Conservation (phyloP, 768 basidiomycete genomes). For the Auricularia cornea region DNA sequence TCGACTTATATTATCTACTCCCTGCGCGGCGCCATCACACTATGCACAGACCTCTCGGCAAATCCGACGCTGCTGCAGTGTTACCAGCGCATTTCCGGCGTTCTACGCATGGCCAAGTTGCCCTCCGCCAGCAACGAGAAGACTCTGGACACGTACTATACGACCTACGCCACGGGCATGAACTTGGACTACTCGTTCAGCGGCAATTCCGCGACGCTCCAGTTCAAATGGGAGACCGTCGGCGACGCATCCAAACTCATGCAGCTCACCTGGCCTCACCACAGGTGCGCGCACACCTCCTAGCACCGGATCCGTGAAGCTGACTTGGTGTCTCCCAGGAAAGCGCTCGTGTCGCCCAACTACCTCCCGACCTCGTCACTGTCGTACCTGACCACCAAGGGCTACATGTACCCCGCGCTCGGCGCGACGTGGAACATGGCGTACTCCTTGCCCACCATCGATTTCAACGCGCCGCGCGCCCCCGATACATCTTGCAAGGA, state of each 20-base stretch:
- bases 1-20: constrained; percentile 28
- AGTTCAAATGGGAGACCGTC: constrained; percentile 25
- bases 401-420: constrained; percentile 26
- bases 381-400: constrained; percentile 27
- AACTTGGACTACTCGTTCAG: constrained; percentile 25
- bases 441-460: constrained; percentile 25
- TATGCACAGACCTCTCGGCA: constrained; percentile 18
- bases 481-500: constrained; percentile 24
- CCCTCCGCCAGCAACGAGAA: constrained; percentile 14
- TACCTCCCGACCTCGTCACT: constrained; percentile 19
- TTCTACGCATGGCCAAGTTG: constrained; percentile 20
- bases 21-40: constrained; percentile 21
- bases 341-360: constrained; percentile 11
- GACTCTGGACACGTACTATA: constrained; percentile 22
- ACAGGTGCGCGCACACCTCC: constrained; percentile 20
- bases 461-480: constrained; percentile 25
- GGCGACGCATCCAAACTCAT: constrained; percentile 21
- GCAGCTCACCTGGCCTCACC: constrained; percentile 29
- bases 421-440: constrained; percentile 25
- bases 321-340: too few species aligned
- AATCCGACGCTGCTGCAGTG: constrained; percentile 13
- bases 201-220: constrained; percentile 18
- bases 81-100: constrained; percentile 17
- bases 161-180: constrained; percentile 23
- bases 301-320: too few species aligned